A percentile compares a stretch with the other conserved stretches of the same genome.
Conservation (phyloP, 2,329 filamentous ascomycete genomes). For the Trichoderma gracile region DNA sequence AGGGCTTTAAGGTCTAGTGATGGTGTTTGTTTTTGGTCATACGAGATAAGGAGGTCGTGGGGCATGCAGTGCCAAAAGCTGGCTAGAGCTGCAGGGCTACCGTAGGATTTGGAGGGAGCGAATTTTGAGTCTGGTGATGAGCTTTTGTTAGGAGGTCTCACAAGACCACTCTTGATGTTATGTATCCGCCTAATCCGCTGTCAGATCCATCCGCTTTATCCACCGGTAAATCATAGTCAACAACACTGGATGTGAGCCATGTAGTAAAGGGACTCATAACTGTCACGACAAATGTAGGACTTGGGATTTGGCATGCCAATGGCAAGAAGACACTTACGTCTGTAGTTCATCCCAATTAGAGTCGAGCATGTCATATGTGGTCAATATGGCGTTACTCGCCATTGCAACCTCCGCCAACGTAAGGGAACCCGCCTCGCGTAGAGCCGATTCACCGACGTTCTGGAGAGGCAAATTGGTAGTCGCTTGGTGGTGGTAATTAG, state of each 20-base stretch:
- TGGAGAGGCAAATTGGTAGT: background rate
- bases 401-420: background rate
- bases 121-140: background rate
- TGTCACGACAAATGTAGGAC: too few species aligned
- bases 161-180: background rate
- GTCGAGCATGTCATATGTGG: constrained; percentile 10
- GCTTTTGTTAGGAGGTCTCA: background rate
- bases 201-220: background rate
- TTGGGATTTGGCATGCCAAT: too few species aligned
- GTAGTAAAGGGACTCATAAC: too few species aligned
- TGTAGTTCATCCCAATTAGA: constrained; percentile 2
- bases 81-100: constrained; percentile 2
- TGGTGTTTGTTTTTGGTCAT: background rate
- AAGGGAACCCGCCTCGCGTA: background rate
- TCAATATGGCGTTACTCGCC: constrained; percentile 5
- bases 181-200: background rate
- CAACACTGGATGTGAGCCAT: background rate
- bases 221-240: background rate
- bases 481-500: constrained; percentile 14
- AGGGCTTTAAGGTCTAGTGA: background rate
- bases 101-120: background rate
- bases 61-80: constrained; percentile 18
- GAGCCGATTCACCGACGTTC: background rate
- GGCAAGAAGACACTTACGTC: background rate
- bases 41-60: background rate